Base-by-base conservation (phyloP, 2,329 filamentous ascomycete species). In the Neoascochyta sp. region DNA sequence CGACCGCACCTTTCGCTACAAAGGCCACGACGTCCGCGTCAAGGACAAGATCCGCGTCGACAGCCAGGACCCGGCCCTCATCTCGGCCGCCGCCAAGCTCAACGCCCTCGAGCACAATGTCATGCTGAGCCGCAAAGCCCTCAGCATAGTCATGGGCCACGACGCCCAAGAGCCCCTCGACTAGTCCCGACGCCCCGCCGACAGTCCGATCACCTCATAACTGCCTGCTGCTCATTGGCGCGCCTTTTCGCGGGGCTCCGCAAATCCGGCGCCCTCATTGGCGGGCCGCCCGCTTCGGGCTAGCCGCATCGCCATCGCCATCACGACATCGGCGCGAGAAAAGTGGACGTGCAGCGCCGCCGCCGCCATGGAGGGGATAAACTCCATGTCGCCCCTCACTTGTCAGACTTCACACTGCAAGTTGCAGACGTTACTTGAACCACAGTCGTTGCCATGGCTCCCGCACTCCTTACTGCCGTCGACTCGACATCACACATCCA, bases 41-140 rank as follows among this genome's bases (percentile, higher is more conserved):
- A 80, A 82, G 46, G 90, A 95, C 60, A 95, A 95, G 67, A 77
- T 95, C 4, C 75, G 84, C 22, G 82, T 95, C 2, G 89, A 95
- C 62, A 90, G 80, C 51, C 86, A 88, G 32, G 89, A 96, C 60
- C 90, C 90, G 1, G 89, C 80, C 48, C 60, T 95, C 43, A 80
- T 95, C 59, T 83, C 85, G 19, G 71, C 92, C 18, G 82, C 86
- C 60, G 83, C 87, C 4, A 95, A 95, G 65, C 68, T 95, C 46
- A 78, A 75, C 16, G 87, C 85, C 4, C 65, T 95, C 34, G 81
- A 83, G 41, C 78, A 88, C 50, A 81, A 81, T 39, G 71, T 95
- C 12, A 70, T 73, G 34, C 69, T 85, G 41, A 81, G 82, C 43
- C 74, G 84, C 47, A 71, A 76, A 32, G 88, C 88, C 9, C 63